Base-by-base conservation (phyloP, 2,329 filamentous ascomycete species). In the Pseudogymnoascus sp. region DNA sequence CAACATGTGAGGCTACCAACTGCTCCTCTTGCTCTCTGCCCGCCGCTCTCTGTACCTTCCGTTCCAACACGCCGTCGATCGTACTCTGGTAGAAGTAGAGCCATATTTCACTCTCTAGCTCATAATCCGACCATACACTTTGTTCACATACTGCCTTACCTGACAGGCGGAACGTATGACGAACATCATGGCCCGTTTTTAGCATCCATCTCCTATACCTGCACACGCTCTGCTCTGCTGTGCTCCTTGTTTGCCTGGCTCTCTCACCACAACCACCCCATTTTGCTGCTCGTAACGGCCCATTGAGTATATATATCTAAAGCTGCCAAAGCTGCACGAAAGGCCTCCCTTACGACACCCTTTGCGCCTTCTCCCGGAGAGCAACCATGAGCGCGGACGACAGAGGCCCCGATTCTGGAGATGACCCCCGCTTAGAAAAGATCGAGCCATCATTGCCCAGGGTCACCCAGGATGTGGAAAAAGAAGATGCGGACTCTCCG, bases 401-500 rank as follows among this genome's bases (percentile, higher is more conserved):
- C 77, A 97, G 96, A 79, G 87, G 83, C 70, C 88, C 93, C 74
- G 82, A 87, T 71, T 96, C 91, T 56, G 76, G 93, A 96, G 76
- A 80, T 83, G 71, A 79, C 84, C 33, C 38, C 33, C 74, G 82
- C 87, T 71, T 96, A 56, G 89, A 89, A 76, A 93, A 96, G 76
- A 80, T 83, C 71, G 79, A 84, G 72, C 85, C 81, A 46, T 81
- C 91, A 64, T 82, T 97, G 73, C 93, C 93, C 31, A 92, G 88
- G 10, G 84, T 90, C 75, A 96, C 93, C 75, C 89, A 88, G 23
- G 83, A 86, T 23, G 79, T 81, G 63, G 21, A 40, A 40, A 29
- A 60, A 33, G 33, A 60, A 40, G 59, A 60, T 37, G 5, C 19
- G 4, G 33, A 38, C 33, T 60, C 59, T 40, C 13, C 64, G 42